phyloP scores from a whole-genome alignment of 2,329 filamentous ascomycete genomes.

The Arthrobotrys iridis region DNA sequence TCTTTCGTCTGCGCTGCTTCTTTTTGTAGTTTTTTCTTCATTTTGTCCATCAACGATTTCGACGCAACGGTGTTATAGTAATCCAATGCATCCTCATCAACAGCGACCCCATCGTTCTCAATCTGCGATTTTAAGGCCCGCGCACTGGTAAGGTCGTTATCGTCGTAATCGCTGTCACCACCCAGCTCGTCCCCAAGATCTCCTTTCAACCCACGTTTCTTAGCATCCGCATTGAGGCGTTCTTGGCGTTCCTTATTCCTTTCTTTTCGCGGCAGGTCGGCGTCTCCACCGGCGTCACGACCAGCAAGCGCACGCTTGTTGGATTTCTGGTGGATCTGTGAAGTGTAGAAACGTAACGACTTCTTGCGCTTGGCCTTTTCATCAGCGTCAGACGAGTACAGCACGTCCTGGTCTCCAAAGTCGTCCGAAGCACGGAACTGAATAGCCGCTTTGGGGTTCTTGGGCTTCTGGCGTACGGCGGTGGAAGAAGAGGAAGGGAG shows the following conservation, averaged over 20 bases:
- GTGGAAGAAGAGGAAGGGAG: slow-evolving; percentile 19
- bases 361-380: slow-evolving; percentile 92
- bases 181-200: slow-evolving; percentile 67
- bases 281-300: slow-evolving; percentile 79
- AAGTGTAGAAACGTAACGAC: slow-evolving; percentile 95
- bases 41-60: slow-evolving; percentile 61
- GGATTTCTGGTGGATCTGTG: slow-evolving; percentile 93
- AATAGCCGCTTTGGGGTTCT: slow-evolving; percentile 54
- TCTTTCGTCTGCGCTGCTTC: slow-evolving; percentile 70
- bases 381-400: slow-evolving; percentile 80
- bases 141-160: slow-evolving; percentile 39
- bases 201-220: slow-evolving; percentile 73
- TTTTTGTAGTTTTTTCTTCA: slow-evolving; percentile 76
- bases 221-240: slow-evolving; percentile 86
- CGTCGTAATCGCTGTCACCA: slow-evolving; percentile 65
- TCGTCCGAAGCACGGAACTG: slow-evolving; percentile 74
- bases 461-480: slow-evolving; percentile 49
- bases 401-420: slow-evolving; percentile 86
- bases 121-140: slow-evolving; percentile 56
- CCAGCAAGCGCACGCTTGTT: slow-evolving; percentile 81
- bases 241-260: slow-evolving; percentile 85
- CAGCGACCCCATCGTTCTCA: slow-evolving; percentile 58
- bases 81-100: slow-evolving; percentile 69
- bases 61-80: slow-evolving; percentile 89
- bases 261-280: slow-evolving; percentile 87